Evolutionary conservation across 1,284 basidiomycete genomes (phyloP).

Genomic region (Neolentinus lepideus): DNA sequence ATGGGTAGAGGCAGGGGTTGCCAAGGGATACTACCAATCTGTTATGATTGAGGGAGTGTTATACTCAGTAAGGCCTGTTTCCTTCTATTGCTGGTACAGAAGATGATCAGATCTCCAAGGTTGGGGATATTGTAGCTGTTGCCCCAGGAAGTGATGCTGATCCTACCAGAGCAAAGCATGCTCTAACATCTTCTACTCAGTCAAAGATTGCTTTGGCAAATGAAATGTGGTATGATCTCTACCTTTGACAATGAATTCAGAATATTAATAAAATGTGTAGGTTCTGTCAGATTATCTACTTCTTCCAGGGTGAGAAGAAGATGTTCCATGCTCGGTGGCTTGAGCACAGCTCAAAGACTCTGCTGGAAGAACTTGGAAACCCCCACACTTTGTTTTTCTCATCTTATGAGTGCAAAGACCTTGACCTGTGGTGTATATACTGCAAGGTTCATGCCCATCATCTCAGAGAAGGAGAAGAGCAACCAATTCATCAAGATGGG

Average conservation of each 20-base stretch:
- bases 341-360: constrained; percentile 54
- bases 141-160: constrained; percentile 41
- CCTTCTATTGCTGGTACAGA: neutral
- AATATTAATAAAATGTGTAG: constrained; percentile 23
- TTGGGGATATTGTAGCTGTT: constrained; percentile 56
- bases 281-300: constrained; percentile 58
- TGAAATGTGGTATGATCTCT: constrained; percentile 38
- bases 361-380: constrained; percentile 58
- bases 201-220: constrained; percentile 42
- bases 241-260: constrained; percentile 3
- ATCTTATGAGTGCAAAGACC: constrained; percentile 42
- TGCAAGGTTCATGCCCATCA: constrained; percentile 44
- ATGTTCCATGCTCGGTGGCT: constrained; percentile 63
- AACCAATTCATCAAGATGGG: constrained; percentile 18
- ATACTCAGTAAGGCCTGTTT: constrained; percentile 36
- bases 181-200: constrained; percentile 23
- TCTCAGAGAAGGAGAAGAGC: constrained; percentile 31
- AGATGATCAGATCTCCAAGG: constrained; percentile 25
- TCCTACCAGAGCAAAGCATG: constrained; percentile 26
- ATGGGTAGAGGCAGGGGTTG: constrained; percentile 30
- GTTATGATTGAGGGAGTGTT: constrained; percentile 45
- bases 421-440: constrained; percentile 41
- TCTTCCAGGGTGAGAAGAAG: constrained; percentile 39
- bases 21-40: constrained; percentile 27
- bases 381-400: constrained; percentile 48